Base-by-base conservation (phyloP, 2,329 filamentous ascomycete species). In the Geosmithia morbida region DNA sequence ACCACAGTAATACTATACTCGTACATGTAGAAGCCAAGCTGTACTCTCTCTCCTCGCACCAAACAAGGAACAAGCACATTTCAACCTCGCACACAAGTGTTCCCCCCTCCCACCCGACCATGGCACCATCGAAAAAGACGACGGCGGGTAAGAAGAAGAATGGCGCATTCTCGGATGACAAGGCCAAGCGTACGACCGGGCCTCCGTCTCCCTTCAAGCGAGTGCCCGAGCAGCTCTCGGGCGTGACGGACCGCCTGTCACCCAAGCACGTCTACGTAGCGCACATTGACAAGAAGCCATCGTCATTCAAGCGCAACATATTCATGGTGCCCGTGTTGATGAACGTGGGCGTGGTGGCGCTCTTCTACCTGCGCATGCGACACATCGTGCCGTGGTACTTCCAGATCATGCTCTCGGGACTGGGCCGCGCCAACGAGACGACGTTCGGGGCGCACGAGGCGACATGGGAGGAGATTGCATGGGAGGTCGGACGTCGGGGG, bases 311-410 rank as follows among this genome's bases (percentile, higher is more conserved):
- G 66, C 77, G 77, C 60, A 84, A 86, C 57, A 83, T 94, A 56
- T 96, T 95, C 65, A 57, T 79, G 44, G 80, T 95, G 1, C 87
- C 89, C 16, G 72, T 87, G 17, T 62, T 80, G 17, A 79, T 95
- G 65, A 96, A 96, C 63, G 49, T 83, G 33, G 64, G 68, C 54
- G 79, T 96, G 49, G 67, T 72, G 8, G 57, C 71, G 2, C 63
- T 86, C 30, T 79, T 95, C 55, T 55, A 72, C 49, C 79, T 79
- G 69, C 83, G 89, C 52, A 67, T 83, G 51, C 85, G 76, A 61
- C 67, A 71, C 61, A 81, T 87, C 54, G 54, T 76, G 13, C 85
- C 85, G 1, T 83, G 77, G 61, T 97, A 97, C 70, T 75, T 77
- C 55, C 67, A 69, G 45, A 72, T 94, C 46, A 46, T 86, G 26